Percentiles rank a stretch among this genome's conserved stretches.
These are phyloP conservation scores for Trichoderma gracile DNA, from an alignment of 2,329 filamentous ascomycete species.

Conservation along the genomic window DNA sequence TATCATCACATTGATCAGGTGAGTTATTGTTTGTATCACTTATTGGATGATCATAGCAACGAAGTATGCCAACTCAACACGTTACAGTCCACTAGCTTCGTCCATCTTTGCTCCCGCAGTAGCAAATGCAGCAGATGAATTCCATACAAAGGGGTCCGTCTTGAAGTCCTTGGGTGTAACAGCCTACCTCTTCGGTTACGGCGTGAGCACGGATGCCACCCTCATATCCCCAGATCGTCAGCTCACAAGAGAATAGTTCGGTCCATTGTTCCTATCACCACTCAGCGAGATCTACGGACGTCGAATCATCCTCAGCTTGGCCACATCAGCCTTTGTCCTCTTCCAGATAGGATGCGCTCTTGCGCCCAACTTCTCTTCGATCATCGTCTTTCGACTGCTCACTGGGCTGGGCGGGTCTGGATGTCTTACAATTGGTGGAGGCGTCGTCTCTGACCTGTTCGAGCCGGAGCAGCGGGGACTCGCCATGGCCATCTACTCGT, in stretches of 20 bases:
- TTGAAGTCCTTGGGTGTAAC: constrained; percentile 67
- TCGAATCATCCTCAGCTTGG: constrained; percentile 54
- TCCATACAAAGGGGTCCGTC: constrained; percentile 51
- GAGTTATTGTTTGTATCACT: not conserved
- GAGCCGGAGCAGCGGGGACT: constrained; percentile 48
- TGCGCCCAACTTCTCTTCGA: constrained; percentile 51
- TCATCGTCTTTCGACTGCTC: constrained; percentile 61
- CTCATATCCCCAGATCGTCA: not conserved
- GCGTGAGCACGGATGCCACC: constrained; percentile 36
- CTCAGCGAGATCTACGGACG: constrained; percentile 67
- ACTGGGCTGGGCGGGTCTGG: constrained; percentile 60
- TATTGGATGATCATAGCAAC: not conserved
- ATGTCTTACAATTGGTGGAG: constrained; percentile 56
- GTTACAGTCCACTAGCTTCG: constrained; percentile 47
- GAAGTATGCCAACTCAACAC: not conserved
- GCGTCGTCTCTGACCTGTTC: constrained; percentile 57
- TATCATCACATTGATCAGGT: constrained; percentile 48
- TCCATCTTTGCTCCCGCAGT: constrained; percentile 69
- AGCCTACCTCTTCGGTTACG: constrained; percentile 65
- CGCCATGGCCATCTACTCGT: constrained; percentile 53
- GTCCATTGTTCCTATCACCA: constrained; percentile 58
- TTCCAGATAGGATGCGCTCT: constrained; percentile 67
- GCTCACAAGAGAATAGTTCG: constrained; percentile 31
- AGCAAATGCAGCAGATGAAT: constrained; percentile 61
- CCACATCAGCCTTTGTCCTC: constrained; percentile 61